Percentiles rank a stretch among this genome's conserved stretches.
Evolutionary conservation across 2,329 filamentous ascomycete genomes (phyloP).

Genomic region (Penicillium frequentans): DNA sequence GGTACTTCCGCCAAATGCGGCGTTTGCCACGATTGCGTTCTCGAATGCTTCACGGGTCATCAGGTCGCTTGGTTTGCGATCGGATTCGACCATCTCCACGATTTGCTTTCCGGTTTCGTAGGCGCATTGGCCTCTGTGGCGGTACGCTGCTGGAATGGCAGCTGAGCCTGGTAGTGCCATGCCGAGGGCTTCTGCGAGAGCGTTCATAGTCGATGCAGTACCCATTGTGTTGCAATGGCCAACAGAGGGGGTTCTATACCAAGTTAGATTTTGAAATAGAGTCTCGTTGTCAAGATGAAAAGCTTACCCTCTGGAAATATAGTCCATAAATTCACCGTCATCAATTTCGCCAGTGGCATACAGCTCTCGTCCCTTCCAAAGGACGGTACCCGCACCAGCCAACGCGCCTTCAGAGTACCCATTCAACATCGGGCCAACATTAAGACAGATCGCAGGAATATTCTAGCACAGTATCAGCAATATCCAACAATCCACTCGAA

Average conservation of each 20-base stretch:
- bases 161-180: conserved; percentile 55
- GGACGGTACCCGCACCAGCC: conserved; percentile 48
- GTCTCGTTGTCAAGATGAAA: neutral
- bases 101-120: conserved; percentile 52
- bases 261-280: neutral
- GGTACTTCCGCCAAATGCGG: conserved; percentile 57
- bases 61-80: conserved; percentile 55
- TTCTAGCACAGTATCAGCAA: conserved; percentile 33
- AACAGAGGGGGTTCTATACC: conserved; percentile 44
- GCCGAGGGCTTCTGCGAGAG: conserved; percentile 53
- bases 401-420: conserved; percentile 45
- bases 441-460: conserved; percentile 53
- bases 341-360: conserved; percentile 50
- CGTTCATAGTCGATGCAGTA: conserved; percentile 56
- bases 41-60: conserved; percentile 58
- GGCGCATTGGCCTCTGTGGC: conserved; percentile 49
- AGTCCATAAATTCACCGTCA: conserved; percentile 47
- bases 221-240: conserved; percentile 58
- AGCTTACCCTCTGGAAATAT: conserved; percentile 43
- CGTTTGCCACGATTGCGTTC: conserved; percentile 57
- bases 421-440: conserved; percentile 56
- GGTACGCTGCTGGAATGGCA: conserved; percentile 53
- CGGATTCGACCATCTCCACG: conserved; percentile 51
- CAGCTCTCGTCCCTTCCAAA: conserved; percentile 53
- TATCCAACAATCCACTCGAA: neutral